Evolutionary conservation across 257 asterid genomes (phyloP).

Genomic region (Capsicum pubescens): DNA sequence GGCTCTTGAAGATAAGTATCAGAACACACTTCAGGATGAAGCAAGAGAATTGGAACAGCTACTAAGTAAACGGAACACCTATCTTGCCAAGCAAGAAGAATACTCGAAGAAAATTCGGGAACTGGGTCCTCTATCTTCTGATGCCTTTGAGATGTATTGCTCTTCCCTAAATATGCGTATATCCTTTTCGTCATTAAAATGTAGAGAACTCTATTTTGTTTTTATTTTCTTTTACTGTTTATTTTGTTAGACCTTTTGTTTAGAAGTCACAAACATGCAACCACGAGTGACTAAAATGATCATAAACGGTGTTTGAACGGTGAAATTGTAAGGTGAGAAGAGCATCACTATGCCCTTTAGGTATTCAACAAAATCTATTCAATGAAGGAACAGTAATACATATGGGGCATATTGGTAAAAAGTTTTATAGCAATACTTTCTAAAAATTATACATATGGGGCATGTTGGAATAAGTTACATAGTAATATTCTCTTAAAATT

Average conservation of each 20-base stretch:
- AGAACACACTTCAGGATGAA: slow-evolving; percentile 87
- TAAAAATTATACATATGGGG: too few species aligned
- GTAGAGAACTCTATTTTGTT: slow-evolving; percentile 26
- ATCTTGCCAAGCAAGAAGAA: slow-evolving; percentile 88
- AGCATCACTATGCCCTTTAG: background rate
- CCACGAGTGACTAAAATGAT: slow-evolving; percentile 9
- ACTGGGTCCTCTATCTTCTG: slow-evolving; percentile 95
- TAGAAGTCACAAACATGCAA: background rate
- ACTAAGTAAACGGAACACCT: slow-evolving; percentile 71
- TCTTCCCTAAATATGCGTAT: slow-evolving; percentile 36
- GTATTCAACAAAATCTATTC: slow-evolving; percentile 7
- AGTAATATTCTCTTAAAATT: too few species aligned
- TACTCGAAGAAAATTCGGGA: slow-evolving; percentile 93
- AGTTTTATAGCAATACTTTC: background rate
- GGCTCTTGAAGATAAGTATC: slow-evolving; percentile 76
- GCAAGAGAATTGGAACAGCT: slow-evolving; percentile 90
- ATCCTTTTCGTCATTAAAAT: slow-evolving; percentile 11
- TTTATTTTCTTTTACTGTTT: slow-evolving; percentile 4
- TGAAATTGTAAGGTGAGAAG: slow-evolving; percentile 21
- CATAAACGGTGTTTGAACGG: background rate
- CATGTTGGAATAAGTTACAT: too few species aligned
- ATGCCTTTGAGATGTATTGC: slow-evolving; percentile 92
- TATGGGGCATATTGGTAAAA: background rate
- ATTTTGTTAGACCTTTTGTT: background rate
- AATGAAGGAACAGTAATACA: background rate